Evolutionary conservation across 2,329 filamentous ascomycete genomes (phyloP), one percentile per base, ranked within the genome.

Genomic region (Colletotrichum sp.): DNA sequence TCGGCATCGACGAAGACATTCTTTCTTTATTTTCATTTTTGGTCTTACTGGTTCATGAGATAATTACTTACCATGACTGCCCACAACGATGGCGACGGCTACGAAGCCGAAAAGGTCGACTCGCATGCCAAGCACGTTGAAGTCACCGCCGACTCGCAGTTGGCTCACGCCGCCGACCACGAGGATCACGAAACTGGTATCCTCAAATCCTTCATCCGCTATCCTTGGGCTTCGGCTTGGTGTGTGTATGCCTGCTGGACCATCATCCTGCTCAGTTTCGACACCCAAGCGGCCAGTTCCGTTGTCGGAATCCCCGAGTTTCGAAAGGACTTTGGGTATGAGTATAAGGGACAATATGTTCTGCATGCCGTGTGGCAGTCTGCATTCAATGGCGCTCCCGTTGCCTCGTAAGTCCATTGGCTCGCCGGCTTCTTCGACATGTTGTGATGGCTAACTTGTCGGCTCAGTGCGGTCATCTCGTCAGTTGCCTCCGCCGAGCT

Each of bases 241-340:
- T 84, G 80, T 49, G 57, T 86, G 30, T 87, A 83, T 74, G 84
- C 84, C 39, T 82, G 85, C 19, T 88, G 85, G 84, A 80, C 81
- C 19, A 80, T 86, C 12, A 76, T 87, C 22, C 82, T 87, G 13
- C 83, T 85, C 55, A 82, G 80, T 27, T 87, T 87, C 67, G 86
- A 87, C 77, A 84, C 85, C 67, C 85, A 87, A 76, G 86, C 86
- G 25, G 79, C 83, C 7, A 85, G 85, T 7, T 85, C 81, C 64
- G 83, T 87, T n/a, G 83, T 88, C 36, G 83, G 86, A 25, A 86
- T 88, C 13, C 87, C 87, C 7, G 74, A 85, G 71, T 88, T 88
- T 77, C 82, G 86, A 64, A 83, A 87, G 73, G 86, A 88, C 76
- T 88, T 88, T 79, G 87, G 87, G 0, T 79, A 82, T 63, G 68